phyloP scores from a whole-genome alignment of 306 rosid genomes.

The Canavalia ensiformis region DNA sequence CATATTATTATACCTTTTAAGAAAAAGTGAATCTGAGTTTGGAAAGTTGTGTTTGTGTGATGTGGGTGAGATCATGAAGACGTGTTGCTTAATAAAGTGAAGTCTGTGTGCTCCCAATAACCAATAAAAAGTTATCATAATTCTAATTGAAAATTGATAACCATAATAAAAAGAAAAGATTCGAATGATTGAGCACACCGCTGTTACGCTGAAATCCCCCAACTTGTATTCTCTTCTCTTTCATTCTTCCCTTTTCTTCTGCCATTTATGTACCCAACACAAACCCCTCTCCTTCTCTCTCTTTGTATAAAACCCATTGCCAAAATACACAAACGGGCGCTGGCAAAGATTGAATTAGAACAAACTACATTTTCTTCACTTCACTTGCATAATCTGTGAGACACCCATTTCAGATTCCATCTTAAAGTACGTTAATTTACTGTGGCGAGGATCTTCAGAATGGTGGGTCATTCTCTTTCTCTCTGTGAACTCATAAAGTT shows the following conservation, averaged over 20 bases:
- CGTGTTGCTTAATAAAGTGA: background rate
- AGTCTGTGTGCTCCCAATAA: constrained; percentile 17
- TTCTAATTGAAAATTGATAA: too few species aligned
- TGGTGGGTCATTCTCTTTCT: constrained; percentile 46
- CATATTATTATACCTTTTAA: background rate
- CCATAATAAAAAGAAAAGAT: too few species aligned
- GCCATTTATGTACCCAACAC: background rate
- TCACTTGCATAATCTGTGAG: background rate
- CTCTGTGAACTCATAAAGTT: background rate
- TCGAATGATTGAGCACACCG: constrained; percentile 7
- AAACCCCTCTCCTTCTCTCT: constrained; percentile 10
- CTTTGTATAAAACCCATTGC: too few species aligned
- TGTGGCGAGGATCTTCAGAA: constrained; percentile 59
- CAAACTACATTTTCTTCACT: constrained; percentile 10
- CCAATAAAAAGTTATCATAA: too few species aligned
- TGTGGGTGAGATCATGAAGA: background rate
- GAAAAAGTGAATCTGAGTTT: background rate
- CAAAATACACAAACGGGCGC: background rate
- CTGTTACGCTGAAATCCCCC: constrained; percentile 11
- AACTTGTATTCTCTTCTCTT: constrained; percentile 9
- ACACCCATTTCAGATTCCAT: constrained; percentile 26
- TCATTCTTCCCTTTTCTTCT: background rate
- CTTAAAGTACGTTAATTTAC: background rate
- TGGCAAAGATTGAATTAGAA: background rate
- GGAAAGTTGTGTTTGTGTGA: background rate